Conservation (phyloP, 129 eudicot species). For the Flaveria brownii region DNA sequence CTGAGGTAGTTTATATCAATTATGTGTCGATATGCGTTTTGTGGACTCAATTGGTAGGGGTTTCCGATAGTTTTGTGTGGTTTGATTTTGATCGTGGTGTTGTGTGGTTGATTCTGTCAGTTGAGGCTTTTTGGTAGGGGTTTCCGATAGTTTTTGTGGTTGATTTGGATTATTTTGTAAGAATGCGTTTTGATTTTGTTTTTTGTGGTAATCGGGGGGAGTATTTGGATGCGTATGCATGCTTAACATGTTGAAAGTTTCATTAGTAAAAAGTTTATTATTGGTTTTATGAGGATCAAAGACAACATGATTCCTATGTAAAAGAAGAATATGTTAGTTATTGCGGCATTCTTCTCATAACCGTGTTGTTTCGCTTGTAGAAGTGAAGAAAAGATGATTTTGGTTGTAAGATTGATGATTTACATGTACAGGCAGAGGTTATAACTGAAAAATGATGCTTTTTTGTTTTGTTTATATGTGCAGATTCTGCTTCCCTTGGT, state of each 20-base stretch:
- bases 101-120: constrained; percentile 1
- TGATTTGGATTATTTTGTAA: too few species aligned
- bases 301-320: neutral
- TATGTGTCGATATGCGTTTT: constrained; percentile 11
- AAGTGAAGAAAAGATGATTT: constrained; percentile 1
- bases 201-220: too few species aligned
- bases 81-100: too few species aligned
- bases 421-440: constrained; percentile 9
- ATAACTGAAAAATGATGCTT: neutral
- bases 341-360: neutral
- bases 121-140: neutral
- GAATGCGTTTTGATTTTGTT: too few species aligned
- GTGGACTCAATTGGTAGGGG: constrained; percentile 1
- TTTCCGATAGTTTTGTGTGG: too few species aligned
- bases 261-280: neutral
- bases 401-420: constrained; percentile 14
- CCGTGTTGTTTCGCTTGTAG: neutral
- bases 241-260: constrained; percentile 4
- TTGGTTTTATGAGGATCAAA: constrained; percentile 12
- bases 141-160: too few species aligned
- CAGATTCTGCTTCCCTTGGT: constrained; percentile 90
- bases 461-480: neutral
- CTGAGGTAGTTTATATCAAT: constrained; percentile 55
- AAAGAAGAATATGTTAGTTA: neutral
- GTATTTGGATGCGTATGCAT: neutral